These are phyloP conservation scores for Phytophthora hybrid DNA, from an alignment of 352 stramenopile genomes.

Conservation along the genomic window DNA sequence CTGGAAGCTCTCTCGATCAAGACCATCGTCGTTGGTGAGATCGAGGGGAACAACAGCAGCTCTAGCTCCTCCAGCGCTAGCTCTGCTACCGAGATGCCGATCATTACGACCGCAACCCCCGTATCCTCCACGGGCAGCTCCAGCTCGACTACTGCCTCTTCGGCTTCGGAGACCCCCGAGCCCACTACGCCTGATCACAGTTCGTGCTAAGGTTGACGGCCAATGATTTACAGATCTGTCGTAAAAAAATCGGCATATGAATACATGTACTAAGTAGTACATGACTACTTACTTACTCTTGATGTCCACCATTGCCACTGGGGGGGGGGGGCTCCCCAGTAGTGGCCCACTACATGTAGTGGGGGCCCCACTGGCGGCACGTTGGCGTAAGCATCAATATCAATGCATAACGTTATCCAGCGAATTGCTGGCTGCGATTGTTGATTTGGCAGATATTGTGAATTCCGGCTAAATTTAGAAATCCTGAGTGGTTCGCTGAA, in stretches of 20 bases:
- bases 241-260: not conserved
- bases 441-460: not conserved
- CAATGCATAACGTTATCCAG: too few relatives aligned
- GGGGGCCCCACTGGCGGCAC: not conserved
- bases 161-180: conserved; percentile 22
- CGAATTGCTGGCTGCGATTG: not conserved
- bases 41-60: conserved; percentile 27
- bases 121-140: conserved; percentile 10
- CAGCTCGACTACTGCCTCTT: conserved; percentile 17
- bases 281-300: too few relatives aligned
- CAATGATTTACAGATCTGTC: too few relatives aligned
- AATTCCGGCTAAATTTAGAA: too few relatives aligned
- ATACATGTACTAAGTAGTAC: too few relatives aligned
- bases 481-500: too few relatives aligned
- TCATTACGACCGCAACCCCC: conserved; percentile 11
- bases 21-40: conserved; percentile 54
- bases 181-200: conserved; percentile 31
- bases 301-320: too few relatives aligned
- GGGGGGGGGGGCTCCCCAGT: too few relatives aligned
- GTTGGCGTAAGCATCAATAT: not conserved
- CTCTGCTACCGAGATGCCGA: conserved; percentile 20
- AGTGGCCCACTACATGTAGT: too few relatives aligned
- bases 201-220: conserved; percentile 26
- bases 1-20: conserved; percentile 58
- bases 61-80: conserved; percentile 14